Percentiles rank a stretch among this genome's conserved stretches.
These are phyloP conservation scores for Vitrella brassicaformis DNA, from an alignment of 73 alveolate species.

Conservation along the genomic window DNA sequence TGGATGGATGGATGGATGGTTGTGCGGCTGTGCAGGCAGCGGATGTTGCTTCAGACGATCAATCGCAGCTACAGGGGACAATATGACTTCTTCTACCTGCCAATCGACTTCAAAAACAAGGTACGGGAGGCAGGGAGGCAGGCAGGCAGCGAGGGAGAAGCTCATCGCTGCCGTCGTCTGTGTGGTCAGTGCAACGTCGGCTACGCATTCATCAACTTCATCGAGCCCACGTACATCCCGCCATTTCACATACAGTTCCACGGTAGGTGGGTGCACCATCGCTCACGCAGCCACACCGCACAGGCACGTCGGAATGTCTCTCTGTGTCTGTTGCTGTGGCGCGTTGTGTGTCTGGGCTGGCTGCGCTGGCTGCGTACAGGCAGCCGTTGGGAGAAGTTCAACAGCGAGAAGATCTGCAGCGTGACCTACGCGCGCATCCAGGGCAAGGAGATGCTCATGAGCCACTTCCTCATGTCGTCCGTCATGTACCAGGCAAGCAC, in stretches of 20 bases:
- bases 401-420: slow-evolving; percentile 55
- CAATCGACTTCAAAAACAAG: slow-evolving; percentile 59
- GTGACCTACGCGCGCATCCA: slow-evolving; percentile 73
- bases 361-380: neutral
- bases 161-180: neutral
- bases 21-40: slow-evolving; percentile 3
- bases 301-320: slow-evolving; percentile 7
- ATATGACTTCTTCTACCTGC: slow-evolving; percentile 56
- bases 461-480: neutral
- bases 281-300: neutral
- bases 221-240: slow-evolving; percentile 51
- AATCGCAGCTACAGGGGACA: slow-evolving; percentile 68
- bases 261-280: slow-evolving; percentile 41
- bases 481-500: neutral
- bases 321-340: slow-evolving; percentile 17
- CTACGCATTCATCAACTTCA: slow-evolving; percentile 82
- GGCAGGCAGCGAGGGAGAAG: no score
- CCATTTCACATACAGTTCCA: slow-evolving; percentile 56
- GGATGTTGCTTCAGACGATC: slow-evolving; percentile 58
- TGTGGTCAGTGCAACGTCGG: slow-evolving; percentile 72
- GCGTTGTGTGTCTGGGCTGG: slow-evolving; percentile 1
- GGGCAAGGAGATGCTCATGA: slow-evolving; percentile 31
- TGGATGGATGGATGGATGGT: neutral
- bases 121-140: neutral
- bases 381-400: slow-evolving; percentile 15